Base-by-base conservation (phyloP, 768 basidiomycete species). In the Candolleomyces efflorescens region DNA sequence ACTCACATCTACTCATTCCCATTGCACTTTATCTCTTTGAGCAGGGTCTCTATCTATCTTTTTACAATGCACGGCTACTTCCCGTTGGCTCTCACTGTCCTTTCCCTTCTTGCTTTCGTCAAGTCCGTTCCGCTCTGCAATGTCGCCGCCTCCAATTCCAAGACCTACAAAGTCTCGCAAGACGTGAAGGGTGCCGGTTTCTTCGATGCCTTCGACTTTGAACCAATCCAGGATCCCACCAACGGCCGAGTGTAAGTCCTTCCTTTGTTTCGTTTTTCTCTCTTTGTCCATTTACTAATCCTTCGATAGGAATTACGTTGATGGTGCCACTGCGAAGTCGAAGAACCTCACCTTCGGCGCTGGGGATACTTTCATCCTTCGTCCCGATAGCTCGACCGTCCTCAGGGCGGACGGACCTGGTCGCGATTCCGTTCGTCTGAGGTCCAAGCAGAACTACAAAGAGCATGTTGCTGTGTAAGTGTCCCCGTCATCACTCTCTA, bases 191-290 rank as follows among this genome's bases (percentile, higher is more conserved):
- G 80, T n/a, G 55, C 63, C 50, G 71, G 65, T 3, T 85, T 86
- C 65, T 76, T 80, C 58, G 67, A 68, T 13, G 68, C 73, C 43
- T 86, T 87, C 68, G 63, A 67, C 36, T 81, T 78, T 65, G 69
- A 82, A 61, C 72, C 72, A 3, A 78, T 81, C 36, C 55, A 75
- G 0, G 86, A 86, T 63, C 85, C 86, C 1, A 86, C 84, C 2
- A 73, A 82, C 47, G 86, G 86, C 17, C 71, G 84, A 64, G 86
- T 87, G 85, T 86, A 69, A 59, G 79, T 65, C 3, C 1, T 43
- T 12, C 23, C 49, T n/a, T 23, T 9, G 26, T 41, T 18, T 39
- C 26, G 5, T 20, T n/a, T 43, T 20, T 15, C 13, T 43, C 17
- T 20, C 41, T 20, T 43, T 20, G 41, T 20, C 17, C 9, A 5